Evolutionary conservation across 345 rosid species (phyloP).

Genomic region (Cochlearia excelsa): DNA sequence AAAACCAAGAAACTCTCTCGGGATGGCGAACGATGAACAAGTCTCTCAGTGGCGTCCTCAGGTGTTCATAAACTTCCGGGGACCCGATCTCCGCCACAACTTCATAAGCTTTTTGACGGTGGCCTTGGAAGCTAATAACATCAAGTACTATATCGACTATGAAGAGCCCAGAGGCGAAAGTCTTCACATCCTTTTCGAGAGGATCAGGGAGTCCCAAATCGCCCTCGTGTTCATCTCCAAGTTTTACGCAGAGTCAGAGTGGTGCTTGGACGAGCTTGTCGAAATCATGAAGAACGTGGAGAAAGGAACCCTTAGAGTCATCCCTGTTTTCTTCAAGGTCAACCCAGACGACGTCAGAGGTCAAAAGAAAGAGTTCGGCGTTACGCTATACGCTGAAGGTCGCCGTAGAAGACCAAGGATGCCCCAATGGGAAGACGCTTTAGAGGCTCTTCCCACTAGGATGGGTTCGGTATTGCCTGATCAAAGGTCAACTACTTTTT

Average conservation of each 20-base stretch:
- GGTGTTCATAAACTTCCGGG: not conserved
- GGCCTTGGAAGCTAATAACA: not conserved
- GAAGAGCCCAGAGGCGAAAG: not conserved
- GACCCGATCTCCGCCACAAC: not conserved
- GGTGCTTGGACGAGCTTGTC: not conserved
- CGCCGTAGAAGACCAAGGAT: not conserved
- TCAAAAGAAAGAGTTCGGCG: conserved; percentile 7
- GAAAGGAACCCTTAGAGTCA: not conserved
- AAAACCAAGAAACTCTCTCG: not conserved
- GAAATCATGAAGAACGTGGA: not conserved
- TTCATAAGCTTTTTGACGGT: not conserved
- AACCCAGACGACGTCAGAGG: not conserved
- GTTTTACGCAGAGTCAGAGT: not conserved
- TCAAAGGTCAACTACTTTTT: not conserved
- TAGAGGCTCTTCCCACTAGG: not conserved
- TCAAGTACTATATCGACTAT: not conserved
- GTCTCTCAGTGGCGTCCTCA: not conserved
- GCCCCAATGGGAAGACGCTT: not conserved
- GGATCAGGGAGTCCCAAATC: not conserved
- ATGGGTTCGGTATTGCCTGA: not conserved
- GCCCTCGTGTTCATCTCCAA: not conserved
- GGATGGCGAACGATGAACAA: not conserved
- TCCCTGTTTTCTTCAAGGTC: conserved; percentile 1
- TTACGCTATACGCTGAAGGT: not conserved
- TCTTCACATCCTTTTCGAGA: not conserved